Evolutionary conservation across 768 basidiomycete species (phyloP), one percentile per base, ranked within the genome.

Genomic region (Russula vinacea): DNA sequence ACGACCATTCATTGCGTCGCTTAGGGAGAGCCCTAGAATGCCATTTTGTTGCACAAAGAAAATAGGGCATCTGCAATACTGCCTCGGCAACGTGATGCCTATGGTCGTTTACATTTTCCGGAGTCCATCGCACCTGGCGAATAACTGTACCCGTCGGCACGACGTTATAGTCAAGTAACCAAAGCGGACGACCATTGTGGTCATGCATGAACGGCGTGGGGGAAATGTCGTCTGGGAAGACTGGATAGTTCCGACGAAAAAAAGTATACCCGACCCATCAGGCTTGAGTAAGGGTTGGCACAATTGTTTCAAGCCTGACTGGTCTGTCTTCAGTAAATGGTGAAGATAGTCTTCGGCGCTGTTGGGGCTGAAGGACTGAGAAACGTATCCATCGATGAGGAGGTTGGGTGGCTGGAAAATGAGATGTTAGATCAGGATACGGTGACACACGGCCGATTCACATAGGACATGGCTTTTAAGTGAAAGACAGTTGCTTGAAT

Each of bases 321-420:
- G 24, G 13, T 55, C 29, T 16, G 24, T 52, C 64, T 65, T 65
- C 33, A 65, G 26, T 19, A 65, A 55, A 62, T 62, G 35, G 19
- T 24, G 45, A 39, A 65, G 10, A 24, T 65, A 65, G 14, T 14
- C 47, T 37, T 65, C 64, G 1, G 55, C 40, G 3, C 13, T 56
- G 39, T 42, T 45, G 33, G 60, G 64, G 19, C 29, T 8, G 49
- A 62, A 62, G 50, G 60, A 54, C 17, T 26, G 44, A 2, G 63
- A 53, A 8, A 64, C 55, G 16, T 64, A 64, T n/a, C 63, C 63
- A 17, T 64, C 63, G 6, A 64, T n/a, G 16, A 64, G 53, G 17
- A 64, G 63, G 3, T 60, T 44, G 9, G 17, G 32, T 5, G 16
- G 13, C 62, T 63, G 29, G 40, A 42, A 40, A 51, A 39, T 5